These are phyloP conservation scores for Neurospora hispaniola DNA, from an alignment of 495 filamentous ascomycete species.

Conservation along the genomic window DNA sequence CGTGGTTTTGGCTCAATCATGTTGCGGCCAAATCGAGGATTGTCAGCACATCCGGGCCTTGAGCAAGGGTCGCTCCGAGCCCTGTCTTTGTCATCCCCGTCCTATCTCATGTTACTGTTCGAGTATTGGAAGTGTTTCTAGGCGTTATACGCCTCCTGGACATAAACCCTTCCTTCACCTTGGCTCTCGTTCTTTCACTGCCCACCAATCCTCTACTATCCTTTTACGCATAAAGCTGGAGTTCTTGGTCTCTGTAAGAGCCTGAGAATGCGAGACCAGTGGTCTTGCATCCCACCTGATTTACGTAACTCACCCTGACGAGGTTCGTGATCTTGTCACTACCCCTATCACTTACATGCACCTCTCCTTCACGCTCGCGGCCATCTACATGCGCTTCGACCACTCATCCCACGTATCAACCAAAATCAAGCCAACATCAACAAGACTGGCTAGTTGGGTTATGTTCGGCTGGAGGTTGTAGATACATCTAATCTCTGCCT, in stretches of 20 bases:
- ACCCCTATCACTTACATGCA: not conserved
- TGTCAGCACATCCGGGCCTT: not conserved
- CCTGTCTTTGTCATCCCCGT: not conserved
- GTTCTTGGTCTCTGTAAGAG: not conserved
- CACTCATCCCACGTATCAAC: not conserved
- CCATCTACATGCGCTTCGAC: not conserved
- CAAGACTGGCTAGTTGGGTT: not conserved
- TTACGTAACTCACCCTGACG: not conserved
- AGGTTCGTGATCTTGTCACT: not conserved
- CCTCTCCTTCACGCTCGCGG: not conserved
- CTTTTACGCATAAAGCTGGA: not conserved
- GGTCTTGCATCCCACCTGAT: not conserved
- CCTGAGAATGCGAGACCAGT: not conserved
- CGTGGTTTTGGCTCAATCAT: not conserved
- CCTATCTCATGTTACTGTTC: not conserved
- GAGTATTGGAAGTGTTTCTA: not conserved
- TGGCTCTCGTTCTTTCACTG: not conserved
- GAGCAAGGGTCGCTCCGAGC: not conserved
- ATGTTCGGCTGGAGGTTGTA: not conserved
- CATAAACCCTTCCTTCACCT: not conserved
- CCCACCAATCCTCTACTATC: not conserved
- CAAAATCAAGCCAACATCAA: not conserved
- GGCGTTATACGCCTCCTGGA: not conserved
- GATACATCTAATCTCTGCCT: not conserved
- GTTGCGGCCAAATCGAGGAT: not conserved